Percentiles rank a stretch among this genome's conserved stretches.
Evolutionary conservation across 1,284 basidiomycete species (phyloP).

Genomic region (Marasmius tenuissimus): DNA sequence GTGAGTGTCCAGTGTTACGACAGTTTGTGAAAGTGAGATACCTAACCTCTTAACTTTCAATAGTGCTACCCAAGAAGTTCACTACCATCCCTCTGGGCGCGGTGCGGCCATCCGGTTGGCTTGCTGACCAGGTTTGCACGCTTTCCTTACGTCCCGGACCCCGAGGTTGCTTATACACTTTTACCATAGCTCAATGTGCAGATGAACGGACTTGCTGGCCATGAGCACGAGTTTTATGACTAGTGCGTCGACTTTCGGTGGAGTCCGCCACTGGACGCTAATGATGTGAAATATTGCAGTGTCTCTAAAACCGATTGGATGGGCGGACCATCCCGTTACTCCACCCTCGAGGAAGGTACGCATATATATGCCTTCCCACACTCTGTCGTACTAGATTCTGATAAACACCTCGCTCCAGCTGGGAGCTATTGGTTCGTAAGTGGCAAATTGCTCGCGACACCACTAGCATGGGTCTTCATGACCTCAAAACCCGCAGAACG

Average conservation of each 20-base stretch:
- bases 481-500: conserved; percentile 39
- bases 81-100: conserved; percentile 45
- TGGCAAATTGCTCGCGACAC: neutral
- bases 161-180: neutral
- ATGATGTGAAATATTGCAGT: conserved; percentile 24
- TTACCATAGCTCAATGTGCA: conserved; percentile 45
- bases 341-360: conserved; percentile 52
- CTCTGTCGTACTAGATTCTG: neutral
- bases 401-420: neutral
- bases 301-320: conserved; percentile 53
- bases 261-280: neutral
- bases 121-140: conserved; percentile 44
- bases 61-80: conserved; percentile 54
- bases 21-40: neutral
- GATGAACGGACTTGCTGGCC: conserved; percentile 51
- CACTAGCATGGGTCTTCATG: neutral
- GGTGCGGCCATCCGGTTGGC: conserved; percentile 50
- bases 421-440: conserved; percentile 4
- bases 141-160: neutral
- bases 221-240: conserved; percentile 56
- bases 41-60: neutral
- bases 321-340: conserved; percentile 50
- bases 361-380: neutral
- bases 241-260: conserved; percentile 34
- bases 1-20: neutral